These are phyloP conservation scores for Thielaviopsis cerberus DNA, from an alignment of 2,329 filamentous ascomycete genomes.

Conservation along the genomic window DNA sequence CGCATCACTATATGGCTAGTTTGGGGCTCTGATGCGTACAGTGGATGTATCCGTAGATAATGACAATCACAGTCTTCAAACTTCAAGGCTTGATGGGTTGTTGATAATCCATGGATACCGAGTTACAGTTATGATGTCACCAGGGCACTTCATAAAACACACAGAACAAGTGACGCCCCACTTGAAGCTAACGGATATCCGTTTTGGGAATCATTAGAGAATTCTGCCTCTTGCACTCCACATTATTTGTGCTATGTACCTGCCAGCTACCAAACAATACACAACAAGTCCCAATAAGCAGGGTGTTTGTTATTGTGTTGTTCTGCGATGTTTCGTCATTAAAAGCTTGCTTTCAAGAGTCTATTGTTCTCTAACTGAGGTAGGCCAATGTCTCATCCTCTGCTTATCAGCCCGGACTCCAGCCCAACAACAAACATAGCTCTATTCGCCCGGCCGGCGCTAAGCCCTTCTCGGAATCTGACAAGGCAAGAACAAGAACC, in stretches of 20 bases:
- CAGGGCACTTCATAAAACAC: neutral
- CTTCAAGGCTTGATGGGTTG: neutral
- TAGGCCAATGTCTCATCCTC: too few relatives aligned
- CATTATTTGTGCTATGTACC: neutral
- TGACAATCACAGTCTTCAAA: neutral
- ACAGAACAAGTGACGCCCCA: neutral
- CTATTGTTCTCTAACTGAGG: neutral
- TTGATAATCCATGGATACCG: neutral
- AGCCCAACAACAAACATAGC: neutral
- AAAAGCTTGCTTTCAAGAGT: neutral
- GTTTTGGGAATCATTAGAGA: neutral
- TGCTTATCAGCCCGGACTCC: neutral
- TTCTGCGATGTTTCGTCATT: neutral
- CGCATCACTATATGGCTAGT: neutral
- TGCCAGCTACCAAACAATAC: neutral
- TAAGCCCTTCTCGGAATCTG: neutral
- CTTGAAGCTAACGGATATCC: neutral
- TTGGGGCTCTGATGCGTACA: neutral
- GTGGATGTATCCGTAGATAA: neutral
- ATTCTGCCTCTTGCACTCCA: neutral
- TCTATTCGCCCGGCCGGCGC: neutral
- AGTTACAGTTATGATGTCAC: neutral
- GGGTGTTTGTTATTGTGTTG: too few relatives aligned
- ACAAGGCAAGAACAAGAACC: neutral
- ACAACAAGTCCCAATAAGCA: neutral